Conservation (phyloP, 1,284 basidiomycete species). For the Puccinia novopanici region DNA sequence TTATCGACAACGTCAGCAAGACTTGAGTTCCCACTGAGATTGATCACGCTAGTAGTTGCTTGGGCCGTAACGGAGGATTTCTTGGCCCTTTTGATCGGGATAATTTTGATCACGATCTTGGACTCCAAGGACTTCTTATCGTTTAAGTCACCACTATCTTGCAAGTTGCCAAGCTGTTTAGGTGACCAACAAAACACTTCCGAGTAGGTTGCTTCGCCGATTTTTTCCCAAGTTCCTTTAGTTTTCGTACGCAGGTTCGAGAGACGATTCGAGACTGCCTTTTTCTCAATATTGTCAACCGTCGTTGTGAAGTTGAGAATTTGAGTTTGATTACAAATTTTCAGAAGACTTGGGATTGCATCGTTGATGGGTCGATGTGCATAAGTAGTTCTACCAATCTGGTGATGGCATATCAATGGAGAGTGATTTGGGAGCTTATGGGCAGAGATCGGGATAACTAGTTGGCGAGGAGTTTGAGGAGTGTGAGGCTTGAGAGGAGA, state of each 20-base stretch:
- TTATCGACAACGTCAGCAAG: neutral
- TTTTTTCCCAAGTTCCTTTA: constrained; percentile 38
- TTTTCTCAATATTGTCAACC: neutral
- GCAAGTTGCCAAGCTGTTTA: neutral
- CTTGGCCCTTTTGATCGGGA: constrained; percentile 40
- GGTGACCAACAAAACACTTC: constrained; percentile 42
- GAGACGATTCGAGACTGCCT: neutral
- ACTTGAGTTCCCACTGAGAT: neutral
- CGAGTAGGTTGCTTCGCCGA: constrained; percentile 46
- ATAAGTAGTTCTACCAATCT: neutral
- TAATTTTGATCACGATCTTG: constrained; percentile 44
- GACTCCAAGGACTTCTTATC: constrained; percentile 11
- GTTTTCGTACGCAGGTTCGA: constrained; percentile 8
- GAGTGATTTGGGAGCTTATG: constrained; percentile 6
- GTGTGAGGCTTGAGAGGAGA: neutral
- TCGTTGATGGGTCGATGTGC: neutral
- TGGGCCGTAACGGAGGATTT: neutral
- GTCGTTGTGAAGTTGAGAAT: constrained; percentile 34
- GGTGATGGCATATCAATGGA: constrained; percentile 12
- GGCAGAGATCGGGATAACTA: constrained; percentile 4
- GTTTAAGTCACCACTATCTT: neutral
- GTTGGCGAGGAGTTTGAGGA: constrained; percentile 7
- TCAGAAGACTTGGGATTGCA: constrained; percentile 27
- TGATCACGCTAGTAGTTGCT: constrained; percentile 12
- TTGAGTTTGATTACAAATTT: constrained; percentile 32